These are phyloP conservation scores for Sordariomycetes sp. DNA, from an alignment of 2,329 filamentous ascomycete genomes.

Conservation along the genomic window DNA sequence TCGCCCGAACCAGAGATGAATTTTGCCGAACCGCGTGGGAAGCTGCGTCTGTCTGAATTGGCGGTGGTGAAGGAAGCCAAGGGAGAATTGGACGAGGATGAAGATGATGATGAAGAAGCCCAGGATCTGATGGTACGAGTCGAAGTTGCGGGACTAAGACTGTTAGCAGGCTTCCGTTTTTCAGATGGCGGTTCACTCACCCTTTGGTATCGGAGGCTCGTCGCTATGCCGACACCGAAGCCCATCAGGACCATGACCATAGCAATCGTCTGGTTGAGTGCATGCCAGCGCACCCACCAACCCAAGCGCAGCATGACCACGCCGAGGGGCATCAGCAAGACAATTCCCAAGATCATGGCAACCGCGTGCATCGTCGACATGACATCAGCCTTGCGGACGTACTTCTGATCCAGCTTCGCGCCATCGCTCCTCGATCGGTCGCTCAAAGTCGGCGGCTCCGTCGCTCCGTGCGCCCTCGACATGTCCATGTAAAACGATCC, in stretches of 20 bases:
- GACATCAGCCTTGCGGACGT: conserved; percentile 4
- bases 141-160: conserved; percentile 40
- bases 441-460: conserved; percentile 24
- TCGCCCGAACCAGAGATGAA: conserved; percentile 51
- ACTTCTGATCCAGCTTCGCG: conserved; percentile 16
- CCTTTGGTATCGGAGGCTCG: conserved; percentile 44
- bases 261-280: conserved; percentile 40
- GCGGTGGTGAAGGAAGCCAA: conserved; percentile 48
- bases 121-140: conserved; percentile 47
- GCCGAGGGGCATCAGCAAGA: conserved; percentile 46
- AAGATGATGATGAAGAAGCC: conserved; percentile 44
- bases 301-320: conserved; percentile 42
- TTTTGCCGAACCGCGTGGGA: conserved; percentile 38
- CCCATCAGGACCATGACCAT: conserved; percentile 38
- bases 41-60: conserved; percentile 39
- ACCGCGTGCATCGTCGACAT: conserved; percentile 33
- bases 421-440: conserved; percentile 23
- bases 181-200: conserved; percentile 29
- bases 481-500: conserved; percentile 49
- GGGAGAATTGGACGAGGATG: conserved; percentile 40
- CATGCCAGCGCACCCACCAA: conserved; percentile 45
- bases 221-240: conserved; percentile 40
- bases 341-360: conserved; percentile 47
- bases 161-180: conserved; percentile 5
- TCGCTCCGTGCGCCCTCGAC: conserved; percentile 35